Base-by-base conservation (phyloP, 2,329 filamentous ascomycete genomes). In the Aspergillus ruber region DNA sequence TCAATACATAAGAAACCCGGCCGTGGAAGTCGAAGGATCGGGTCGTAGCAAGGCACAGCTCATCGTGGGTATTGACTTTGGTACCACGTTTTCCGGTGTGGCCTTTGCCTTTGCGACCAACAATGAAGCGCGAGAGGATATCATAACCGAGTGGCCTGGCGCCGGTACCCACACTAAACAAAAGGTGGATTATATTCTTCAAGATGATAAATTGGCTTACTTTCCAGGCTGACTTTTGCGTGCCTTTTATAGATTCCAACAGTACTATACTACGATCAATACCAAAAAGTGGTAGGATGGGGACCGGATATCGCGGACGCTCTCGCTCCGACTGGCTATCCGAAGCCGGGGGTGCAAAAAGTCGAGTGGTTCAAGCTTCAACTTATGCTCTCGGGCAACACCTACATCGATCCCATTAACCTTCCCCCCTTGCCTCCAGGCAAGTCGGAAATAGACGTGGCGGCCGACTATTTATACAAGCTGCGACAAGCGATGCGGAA, bases 281-380 rank as follows among this genome's bases (percentile, higher is more conserved):
- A 96, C 70, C 93, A 98, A 66, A 96, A 97, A 71, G 93, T 98
- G 43, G 93, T 97, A n/a, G 93, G 93, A 60, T 98, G 93, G 93
- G 93, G 93, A 53, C 90, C 91, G 48, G 93, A 98, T 76, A 97
- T 97, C 61, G 89, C 93, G 51, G 91, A 97, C 72, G 93, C 93
- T 55, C 81, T 97, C 56, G 91, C 93, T 45, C 93, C 93, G 25
- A 97, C 93, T 36, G 93, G 93, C 54, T 97, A 97, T 70, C 93
- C 93, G 58, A 97, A 97, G 76, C 88, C 88, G 29, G 91, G 91
- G 55, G 91, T 98, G 58, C 93, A 97, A 72, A 97, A 97, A 75
- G 91, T 97, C 20, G 93, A 97, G 74, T 98, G 93, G 93, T 97
- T 98, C 81, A 97, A 97, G 78, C 81, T 98, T 58, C 93, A 98